These are phyloP conservation scores for Candida golubevii DNA, from an alignment of 805 yeast genomes.

Conservation along the genomic window DNA sequence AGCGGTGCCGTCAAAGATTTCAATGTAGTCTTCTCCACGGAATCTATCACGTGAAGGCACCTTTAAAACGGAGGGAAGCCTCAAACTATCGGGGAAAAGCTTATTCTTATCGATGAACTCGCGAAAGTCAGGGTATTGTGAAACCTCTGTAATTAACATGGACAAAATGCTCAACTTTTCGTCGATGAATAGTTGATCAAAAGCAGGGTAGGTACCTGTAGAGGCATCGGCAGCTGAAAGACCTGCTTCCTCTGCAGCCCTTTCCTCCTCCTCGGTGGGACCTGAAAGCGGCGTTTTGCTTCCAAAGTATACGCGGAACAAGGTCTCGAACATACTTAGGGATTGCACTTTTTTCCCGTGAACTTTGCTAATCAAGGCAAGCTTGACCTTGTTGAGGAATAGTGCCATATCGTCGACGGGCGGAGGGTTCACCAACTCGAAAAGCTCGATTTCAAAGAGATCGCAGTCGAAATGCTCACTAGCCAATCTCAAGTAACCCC, in stretches of 20 bases:
- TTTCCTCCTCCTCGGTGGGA: slow-evolving; percentile 18
- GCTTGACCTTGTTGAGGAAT: slow-evolving; percentile 41
- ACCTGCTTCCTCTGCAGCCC: slow-evolving; percentile 8
- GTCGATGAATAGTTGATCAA: slow-evolving; percentile 36
- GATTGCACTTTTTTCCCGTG: slow-evolving; percentile 33
- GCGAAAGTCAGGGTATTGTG: slow-evolving; percentile 44
- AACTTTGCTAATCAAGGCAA: slow-evolving; percentile 37
- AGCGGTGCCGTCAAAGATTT: slow-evolving; percentile 48
- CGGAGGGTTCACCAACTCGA: slow-evolving; percentile 31
- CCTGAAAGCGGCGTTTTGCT: slow-evolving; percentile 30
- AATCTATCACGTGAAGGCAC: neutral
- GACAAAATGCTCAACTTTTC: slow-evolving; percentile 51
- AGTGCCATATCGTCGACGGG: slow-evolving; percentile 32
- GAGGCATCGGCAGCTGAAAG: slow-evolving; percentile 4
- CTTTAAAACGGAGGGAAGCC: slow-evolving; percentile 17
- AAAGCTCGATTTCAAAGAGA: slow-evolving; percentile 57
- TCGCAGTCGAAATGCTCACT: slow-evolving; percentile 55
- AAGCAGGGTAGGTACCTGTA: slow-evolving; percentile 24
- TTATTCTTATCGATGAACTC: slow-evolving; percentile 41
- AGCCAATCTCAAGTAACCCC: slow-evolving; percentile 47
- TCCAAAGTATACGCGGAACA: slow-evolving; percentile 34
- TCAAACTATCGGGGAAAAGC: slow-evolving; percentile 21
- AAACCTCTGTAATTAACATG: slow-evolving; percentile 39
- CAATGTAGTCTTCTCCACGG: slow-evolving; percentile 28
- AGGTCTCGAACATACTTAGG: slow-evolving; percentile 29